Percentiles rank a stretch among this genome's conserved stretches.
Evolutionary conservation across 2,329 filamentous ascomycete genomes (phyloP).

Genomic region (Penicillium rolfsii): DNA sequence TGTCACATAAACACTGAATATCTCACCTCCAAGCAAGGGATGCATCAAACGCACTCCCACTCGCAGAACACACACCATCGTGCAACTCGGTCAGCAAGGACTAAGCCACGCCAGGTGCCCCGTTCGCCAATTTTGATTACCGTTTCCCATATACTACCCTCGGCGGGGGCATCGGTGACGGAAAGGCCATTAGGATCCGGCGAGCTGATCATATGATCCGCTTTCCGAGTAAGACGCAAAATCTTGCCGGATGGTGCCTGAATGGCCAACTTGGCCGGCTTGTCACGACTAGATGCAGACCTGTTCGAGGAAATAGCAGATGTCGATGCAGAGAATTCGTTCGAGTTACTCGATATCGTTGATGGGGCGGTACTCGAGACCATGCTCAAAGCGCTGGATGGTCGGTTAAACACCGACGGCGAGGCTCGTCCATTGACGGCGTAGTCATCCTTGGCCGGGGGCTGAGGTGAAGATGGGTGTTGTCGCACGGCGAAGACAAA

Average conservation of each 20-base stretch:
- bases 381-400: slow-evolving; percentile 64
- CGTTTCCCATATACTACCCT: slow-evolving; percentile 67
- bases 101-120: slow-evolving; percentile 65
- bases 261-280: slow-evolving; percentile 93
- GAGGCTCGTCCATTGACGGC: slow-evolving; percentile 51
- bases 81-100: slow-evolving; percentile 66
- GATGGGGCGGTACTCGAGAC: slow-evolving; percentile 59
- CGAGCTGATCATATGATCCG: slow-evolving; percentile 49
- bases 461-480: slow-evolving; percentile 69
- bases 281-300: slow-evolving; percentile 53
- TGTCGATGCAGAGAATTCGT: slow-evolving; percentile 47
- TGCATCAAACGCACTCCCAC: slow-evolving; percentile 61
- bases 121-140: slow-evolving; percentile 69
- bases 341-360: slow-evolving; percentile 51
- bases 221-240: slow-evolving; percentile 63
- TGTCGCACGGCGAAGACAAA: slow-evolving; percentile 97
- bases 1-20: slow-evolving; percentile 10
- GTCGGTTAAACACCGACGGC: slow-evolving; percentile 57
- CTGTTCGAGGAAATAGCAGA: slow-evolving; percentile 59
- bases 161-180: slow-evolving; percentile 42
- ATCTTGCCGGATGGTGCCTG: slow-evolving; percentile 96
- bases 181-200: slow-evolving; percentile 39
- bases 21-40: slow-evolving; percentile 7
- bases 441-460: slow-evolving; percentile 41
- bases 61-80: slow-evolving; percentile 72